Percentiles rank a stretch among this genome's conserved stretches.
These are phyloP conservation scores for Hypericum perforatum DNA, from an alignment of 345 rosid species.

Conservation along the genomic window DNA sequence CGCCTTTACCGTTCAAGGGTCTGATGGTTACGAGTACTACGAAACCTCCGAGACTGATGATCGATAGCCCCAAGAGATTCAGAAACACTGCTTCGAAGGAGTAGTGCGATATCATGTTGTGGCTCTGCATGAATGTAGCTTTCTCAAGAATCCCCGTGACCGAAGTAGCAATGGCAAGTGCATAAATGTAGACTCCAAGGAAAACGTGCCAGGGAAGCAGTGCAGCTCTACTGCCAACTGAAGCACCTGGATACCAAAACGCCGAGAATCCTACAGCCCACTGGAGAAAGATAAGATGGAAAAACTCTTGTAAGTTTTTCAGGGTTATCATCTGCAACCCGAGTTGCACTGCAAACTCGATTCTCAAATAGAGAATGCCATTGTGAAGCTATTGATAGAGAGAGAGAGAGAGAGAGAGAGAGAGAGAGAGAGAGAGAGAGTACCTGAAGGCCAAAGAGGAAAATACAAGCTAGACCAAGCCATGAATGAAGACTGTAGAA, in stretches of 20 bases:
- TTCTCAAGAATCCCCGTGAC: slow-evolving; percentile 75
- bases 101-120: slow-evolving; percentile 53
- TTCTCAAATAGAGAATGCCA: too few relatives aligned
- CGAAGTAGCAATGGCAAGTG: slow-evolving; percentile 55
- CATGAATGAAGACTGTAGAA: slow-evolving; percentile 97
- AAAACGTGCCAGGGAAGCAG: slow-evolving; percentile 89
- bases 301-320: not conserved
- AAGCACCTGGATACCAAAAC: slow-evolving; percentile 92
- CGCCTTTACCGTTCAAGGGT: slow-evolving; percentile 39
- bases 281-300: slow-evolving; percentile 24
- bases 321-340: not conserved
- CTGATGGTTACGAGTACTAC: slow-evolving; percentile 60
- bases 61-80: slow-evolving; percentile 61
- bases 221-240: slow-evolving; percentile 49
- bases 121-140: slow-evolving; percentile 69
- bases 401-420: too few relatives aligned
- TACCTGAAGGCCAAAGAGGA: slow-evolving; percentile 76
- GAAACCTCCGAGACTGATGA: slow-evolving; percentile 61
- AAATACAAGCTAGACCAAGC: slow-evolving; percentile 79
- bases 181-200: slow-evolving; percentile 70
- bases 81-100: slow-evolving; percentile 68
- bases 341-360: too few relatives aligned
- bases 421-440: slow-evolving; percentile 1
- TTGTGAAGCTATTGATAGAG: not conserved
- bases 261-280: slow-evolving; percentile 77